phyloP scores from a whole-genome alignment of 306 rosid genomes.

The Arachis hypogaea region DNA sequence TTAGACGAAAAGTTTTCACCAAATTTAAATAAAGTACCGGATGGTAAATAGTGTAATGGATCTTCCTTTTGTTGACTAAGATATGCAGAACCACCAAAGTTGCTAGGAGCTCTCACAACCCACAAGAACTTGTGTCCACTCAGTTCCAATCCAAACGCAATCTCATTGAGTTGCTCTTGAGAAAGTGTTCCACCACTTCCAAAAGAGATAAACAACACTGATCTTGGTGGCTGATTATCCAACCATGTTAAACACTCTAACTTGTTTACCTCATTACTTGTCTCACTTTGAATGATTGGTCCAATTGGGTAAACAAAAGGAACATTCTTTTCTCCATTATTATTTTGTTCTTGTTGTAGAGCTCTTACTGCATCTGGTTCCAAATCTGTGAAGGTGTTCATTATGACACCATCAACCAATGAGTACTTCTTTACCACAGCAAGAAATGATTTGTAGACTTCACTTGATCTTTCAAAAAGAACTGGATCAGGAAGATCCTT shows the following conservation, averaged over 20 bases:
- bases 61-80: slow-evolving; percentile 25
- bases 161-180: slow-evolving; percentile 36
- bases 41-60: slow-evolving; percentile 22
- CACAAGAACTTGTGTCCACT: slow-evolving; percentile 48
- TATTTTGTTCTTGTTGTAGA: slow-evolving; percentile 2
- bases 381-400: slow-evolving; percentile 36
- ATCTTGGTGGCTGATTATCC: slow-evolving; percentile 31
- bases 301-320: slow-evolving; percentile 38
- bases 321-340: background rate
- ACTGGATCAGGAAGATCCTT: slow-evolving; percentile 27
- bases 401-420: slow-evolving; percentile 35
- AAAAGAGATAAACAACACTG: slow-evolving; percentile 43
- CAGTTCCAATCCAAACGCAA: slow-evolving; percentile 45
- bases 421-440: background rate
- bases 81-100: slow-evolving; percentile 4
- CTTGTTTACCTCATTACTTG: background rate
- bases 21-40: background rate
- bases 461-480: slow-evolving; percentile 18
- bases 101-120: slow-evolving; percentile 43
- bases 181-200: slow-evolving; percentile 53
- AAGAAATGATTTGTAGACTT: slow-evolving; percentile 12
- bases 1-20: no score
- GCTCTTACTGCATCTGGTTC: slow-evolving; percentile 6
- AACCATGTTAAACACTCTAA: slow-evolving; percentile 36
- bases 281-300: slow-evolving; percentile 39